Conservation (phyloP, 257 asterid genomes). For the Fraxinus quadrangulata region DNA sequence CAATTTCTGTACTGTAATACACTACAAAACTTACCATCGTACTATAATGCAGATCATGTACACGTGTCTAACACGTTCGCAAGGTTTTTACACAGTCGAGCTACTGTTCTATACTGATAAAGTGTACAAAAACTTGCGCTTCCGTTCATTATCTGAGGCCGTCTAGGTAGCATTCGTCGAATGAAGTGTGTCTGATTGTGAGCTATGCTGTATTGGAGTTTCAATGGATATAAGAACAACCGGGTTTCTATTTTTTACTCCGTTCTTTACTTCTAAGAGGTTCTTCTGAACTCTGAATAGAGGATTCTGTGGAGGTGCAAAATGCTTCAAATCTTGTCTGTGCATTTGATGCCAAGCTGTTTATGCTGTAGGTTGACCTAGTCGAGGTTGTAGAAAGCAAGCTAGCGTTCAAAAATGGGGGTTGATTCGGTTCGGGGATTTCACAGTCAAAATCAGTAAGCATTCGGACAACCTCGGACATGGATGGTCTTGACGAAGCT, state of each 20-base stretch:
- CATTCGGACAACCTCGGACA: slow-evolving; percentile 72
- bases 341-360: slow-evolving; percentile 42
- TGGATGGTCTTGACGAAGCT: slow-evolving; percentile 73
- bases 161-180: slow-evolving; percentile 8
- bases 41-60: background rate
- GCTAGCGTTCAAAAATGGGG: slow-evolving; percentile 66
- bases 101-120: background rate
- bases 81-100: background rate
- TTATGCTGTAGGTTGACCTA: slow-evolving; percentile 51
- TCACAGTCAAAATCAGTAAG: slow-evolving; percentile 48
- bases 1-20: slow-evolving; percentile 9
- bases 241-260: slow-evolving; percentile 1
- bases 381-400: slow-evolving; percentile 43
- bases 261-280: slow-evolving; percentile 35
- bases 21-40: background rate
- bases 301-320: slow-evolving; percentile 53
- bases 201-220: background rate
- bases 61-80: background rate
- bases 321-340: slow-evolving; percentile 39
- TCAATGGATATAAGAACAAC: background rate
- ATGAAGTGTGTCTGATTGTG: background rate
- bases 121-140: background rate
- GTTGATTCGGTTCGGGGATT: slow-evolving; percentile 74
- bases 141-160: background rate
- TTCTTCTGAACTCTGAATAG: slow-evolving; percentile 58